Evolutionary conservation across 1,139 yeast genomes (phyloP).

Genomic region (Fermentozyma sake): DNA sequence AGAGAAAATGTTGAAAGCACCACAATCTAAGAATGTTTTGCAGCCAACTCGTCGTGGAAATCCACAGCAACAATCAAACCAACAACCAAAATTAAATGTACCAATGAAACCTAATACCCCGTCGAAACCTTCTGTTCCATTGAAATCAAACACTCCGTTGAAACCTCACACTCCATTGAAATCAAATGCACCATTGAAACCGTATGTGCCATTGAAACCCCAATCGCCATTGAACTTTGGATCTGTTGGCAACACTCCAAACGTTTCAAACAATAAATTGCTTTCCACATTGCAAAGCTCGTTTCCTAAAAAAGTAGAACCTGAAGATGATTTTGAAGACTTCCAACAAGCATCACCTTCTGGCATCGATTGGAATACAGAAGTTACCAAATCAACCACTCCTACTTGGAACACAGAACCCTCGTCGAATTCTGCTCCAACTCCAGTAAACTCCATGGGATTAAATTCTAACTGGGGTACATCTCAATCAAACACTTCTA

Average conservation of each 20-base stretch:
- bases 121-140: constrained; percentile 2
- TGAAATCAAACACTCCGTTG: not conserved
- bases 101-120: constrained; percentile 1
- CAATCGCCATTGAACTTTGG: constrained; percentile 20
- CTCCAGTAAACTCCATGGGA: not conserved
- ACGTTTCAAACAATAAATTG: constrained; percentile 11
- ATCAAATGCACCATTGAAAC: constrained; percentile 3
- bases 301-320: constrained; percentile 14
- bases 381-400: constrained; percentile 8
- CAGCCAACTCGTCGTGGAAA: constrained; percentile 7
- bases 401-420: not conserved
- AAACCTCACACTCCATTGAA: constrained; percentile 1
- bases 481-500: not conserved
- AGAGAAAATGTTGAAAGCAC: constrained; percentile 22
- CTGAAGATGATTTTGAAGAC: constrained; percentile 31
- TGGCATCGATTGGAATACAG: constrained; percentile 19
- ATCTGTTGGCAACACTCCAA: constrained; percentile 16
- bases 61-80: no score
- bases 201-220: constrained; percentile 7
- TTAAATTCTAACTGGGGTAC: no score
- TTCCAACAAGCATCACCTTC: constrained; percentile 22
- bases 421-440: not conserved
- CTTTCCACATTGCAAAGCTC: constrained; percentile 20
- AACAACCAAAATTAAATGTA: no score
- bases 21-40: constrained; percentile 15